These are phyloP conservation scores for Corylus avellana DNA, from an alignment of 306 rosid species.

Conservation along the genomic window DNA sequence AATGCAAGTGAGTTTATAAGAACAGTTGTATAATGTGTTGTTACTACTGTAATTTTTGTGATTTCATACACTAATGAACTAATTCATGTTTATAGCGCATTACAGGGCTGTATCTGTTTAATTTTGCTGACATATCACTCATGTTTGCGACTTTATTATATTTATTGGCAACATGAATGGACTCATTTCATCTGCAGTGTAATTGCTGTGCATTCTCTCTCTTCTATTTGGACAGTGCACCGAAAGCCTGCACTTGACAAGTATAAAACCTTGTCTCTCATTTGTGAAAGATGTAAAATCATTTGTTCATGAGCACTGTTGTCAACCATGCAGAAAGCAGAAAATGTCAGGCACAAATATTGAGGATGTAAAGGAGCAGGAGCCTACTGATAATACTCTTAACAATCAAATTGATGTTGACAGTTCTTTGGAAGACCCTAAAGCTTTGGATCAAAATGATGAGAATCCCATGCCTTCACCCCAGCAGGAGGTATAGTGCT, in stretches of 20 bases:
- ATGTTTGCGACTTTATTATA: background rate
- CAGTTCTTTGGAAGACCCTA: conserved; percentile 43
- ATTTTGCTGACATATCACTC: background rate
- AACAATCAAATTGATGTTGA: conserved; percentile 45
- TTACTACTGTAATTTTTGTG: background rate
- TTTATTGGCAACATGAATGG: background rate
- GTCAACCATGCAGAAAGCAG: conserved; percentile 19
- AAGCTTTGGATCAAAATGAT: conserved; percentile 38
- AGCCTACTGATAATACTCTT: conserved; percentile 36
- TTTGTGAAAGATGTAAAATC: conserved; percentile 12
- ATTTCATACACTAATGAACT: background rate
- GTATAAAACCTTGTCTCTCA: background rate
- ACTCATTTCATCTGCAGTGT: background rate
- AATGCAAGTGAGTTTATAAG: background rate
- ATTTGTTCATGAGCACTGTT: conserved; percentile 23
- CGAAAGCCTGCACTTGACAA: background rate
- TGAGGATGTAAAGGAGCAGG: conserved; percentile 59
- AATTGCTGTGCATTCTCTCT: background rate
- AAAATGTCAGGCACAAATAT: conserved; percentile 57
- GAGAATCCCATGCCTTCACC: conserved; percentile 68
- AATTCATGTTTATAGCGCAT: background rate
- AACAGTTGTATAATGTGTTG: background rate
- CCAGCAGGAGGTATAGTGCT: conserved; percentile 61
- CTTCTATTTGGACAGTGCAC: background rate
- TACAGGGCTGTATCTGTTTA: background rate